These are phyloP conservation scores for Xylaria telfairii DNA, from an alignment of 495 filamentous ascomycete species.

Conservation along the genomic window DNA sequence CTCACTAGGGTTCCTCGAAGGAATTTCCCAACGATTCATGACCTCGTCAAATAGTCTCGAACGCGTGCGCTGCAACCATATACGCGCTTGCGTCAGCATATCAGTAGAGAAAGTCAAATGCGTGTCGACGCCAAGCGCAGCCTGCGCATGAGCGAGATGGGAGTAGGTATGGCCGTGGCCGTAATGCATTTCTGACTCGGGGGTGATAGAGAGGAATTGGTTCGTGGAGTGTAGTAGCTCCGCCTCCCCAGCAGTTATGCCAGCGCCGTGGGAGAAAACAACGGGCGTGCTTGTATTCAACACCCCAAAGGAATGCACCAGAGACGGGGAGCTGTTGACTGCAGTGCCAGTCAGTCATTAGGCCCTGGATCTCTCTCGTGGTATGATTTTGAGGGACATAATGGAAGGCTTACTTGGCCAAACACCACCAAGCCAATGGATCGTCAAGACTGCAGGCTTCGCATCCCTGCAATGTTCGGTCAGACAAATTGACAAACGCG, in stretches of 20 bases:
- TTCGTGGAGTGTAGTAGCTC: conserved; percentile 43
- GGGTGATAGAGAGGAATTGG: conserved; percentile 52
- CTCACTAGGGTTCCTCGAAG: conserved; percentile 41
- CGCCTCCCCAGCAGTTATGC: conserved; percentile 32
- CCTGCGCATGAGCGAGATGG: conserved; percentile 48
- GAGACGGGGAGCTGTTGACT: conserved; percentile 42
- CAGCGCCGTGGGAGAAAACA: conserved; percentile 49
- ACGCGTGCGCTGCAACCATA: conserved; percentile 48
- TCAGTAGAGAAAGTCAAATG: conserved; percentile 53
- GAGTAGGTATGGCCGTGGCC: conserved; percentile 46
- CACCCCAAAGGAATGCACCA: conserved; percentile 37
- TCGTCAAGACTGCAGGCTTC: conserved; percentile 43
- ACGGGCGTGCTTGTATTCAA: conserved; percentile 46
- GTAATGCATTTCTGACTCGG: conserved; percentile 54
- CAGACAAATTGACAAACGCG: neutral
- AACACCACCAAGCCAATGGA: conserved; percentile 41
- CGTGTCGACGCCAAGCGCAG: conserved; percentile 54
- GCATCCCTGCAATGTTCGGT: conserved; percentile 11
- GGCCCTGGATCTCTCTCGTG: neutral
- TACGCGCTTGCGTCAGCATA: conserved; percentile 51
- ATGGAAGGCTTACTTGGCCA: conserved; percentile 40
- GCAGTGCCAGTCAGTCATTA: neutral
- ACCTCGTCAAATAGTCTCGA: conserved; percentile 41
- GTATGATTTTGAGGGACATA: neutral
- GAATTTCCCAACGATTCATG: conserved; percentile 45